Base-by-base conservation (phyloP, 768 basidiomycete species). In the Leccinum broughii region DNA sequence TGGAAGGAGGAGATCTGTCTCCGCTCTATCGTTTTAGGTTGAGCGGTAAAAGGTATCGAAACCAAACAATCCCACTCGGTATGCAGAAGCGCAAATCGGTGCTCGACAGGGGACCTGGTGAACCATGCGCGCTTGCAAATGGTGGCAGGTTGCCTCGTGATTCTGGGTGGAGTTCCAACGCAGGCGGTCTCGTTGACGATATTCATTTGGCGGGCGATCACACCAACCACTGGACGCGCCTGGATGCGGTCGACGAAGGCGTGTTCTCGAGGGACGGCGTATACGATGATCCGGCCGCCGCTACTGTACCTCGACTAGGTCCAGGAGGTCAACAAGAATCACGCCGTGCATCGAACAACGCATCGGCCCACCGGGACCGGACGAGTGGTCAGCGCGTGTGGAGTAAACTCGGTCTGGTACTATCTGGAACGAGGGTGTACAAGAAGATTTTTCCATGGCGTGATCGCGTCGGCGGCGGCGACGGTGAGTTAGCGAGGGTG, bases 201-300 rank as follows among this genome's bases (percentile, higher is more conserved):
- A 44, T 2, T 15, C 17, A 48, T 30, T 20, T 52, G 57, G 50
- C 41, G n/a, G 22, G 26, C 10, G 4, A 13, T 24, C 15, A 9
- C 9, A 6, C 28, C 32, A 26, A 39, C 1, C 51, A 49, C 30
- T 51, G 49, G 61, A 53, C 28, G 46, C 14, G n/a, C 11, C 22
- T 15, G 22, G 35, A 48, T 34, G 8, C 24, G 28, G 35, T 9
- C 46, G 54, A 49, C 35, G 24, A 53, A 9, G 51, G 54, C 24
- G 58, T 50, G 59, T 20, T 20, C 39, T 6, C 17, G 7, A 41
- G 2, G 17, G 39, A 41, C 10, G 17, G 51, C 1, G 7, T 9
- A 20, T 51, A 3, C n/a, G 39, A 58, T 60, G 68, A 61, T 68
- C 70, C 68, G 63, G 44, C 64, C 64, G 62, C 11, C 15, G 51